These are phyloP conservation scores for Penicillium arizonense DNA, from an alignment of 495 filamentous ascomycete genomes.

Conservation along the genomic window DNA sequence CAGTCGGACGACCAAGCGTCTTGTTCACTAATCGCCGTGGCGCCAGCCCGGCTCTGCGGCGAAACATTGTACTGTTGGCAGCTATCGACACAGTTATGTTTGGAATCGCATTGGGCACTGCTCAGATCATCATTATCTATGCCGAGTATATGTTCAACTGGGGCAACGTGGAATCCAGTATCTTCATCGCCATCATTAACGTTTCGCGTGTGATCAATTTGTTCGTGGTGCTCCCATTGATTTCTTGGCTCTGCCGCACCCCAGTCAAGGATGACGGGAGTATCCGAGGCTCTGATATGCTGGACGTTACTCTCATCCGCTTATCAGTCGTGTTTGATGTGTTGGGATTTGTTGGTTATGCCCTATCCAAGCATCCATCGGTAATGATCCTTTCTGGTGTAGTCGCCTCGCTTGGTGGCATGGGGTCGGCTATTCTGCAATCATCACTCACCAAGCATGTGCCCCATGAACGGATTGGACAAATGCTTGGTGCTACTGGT, in stretches of 20 bases:
- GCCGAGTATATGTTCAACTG: conserved; percentile 76
- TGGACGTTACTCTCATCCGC: conserved; percentile 78
- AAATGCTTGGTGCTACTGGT: conserved; percentile 83
- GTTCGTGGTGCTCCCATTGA: conserved; percentile 67
- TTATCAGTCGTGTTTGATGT: conserved; percentile 75
- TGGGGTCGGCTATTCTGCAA: conserved; percentile 80
- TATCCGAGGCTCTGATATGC: conserved; percentile 69
- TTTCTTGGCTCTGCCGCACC: conserved; percentile 68
- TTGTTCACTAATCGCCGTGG: conserved; percentile 63
- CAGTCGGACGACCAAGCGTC: conserved; percentile 55
- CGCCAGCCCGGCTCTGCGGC: conserved; percentile 59
- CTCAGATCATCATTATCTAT: conserved; percentile 78
- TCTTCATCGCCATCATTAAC: conserved; percentile 77
- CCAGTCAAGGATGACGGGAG: conserved; percentile 33
- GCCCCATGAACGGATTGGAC: conserved; percentile 73
- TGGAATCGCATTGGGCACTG: conserved; percentile 76
- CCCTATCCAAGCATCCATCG: conserved; percentile 53
- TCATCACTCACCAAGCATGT: conserved; percentile 87
- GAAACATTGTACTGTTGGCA: conserved; percentile 78
- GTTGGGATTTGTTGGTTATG: conserved; percentile 72
- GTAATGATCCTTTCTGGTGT: conserved; percentile 67
- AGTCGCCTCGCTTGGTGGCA: conserved; percentile 73
- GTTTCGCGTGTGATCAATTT: conserved; percentile 70
- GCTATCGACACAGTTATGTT: conserved; percentile 77
- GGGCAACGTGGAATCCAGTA: conserved; percentile 71